Base-by-base conservation (phyloP, 78 protist genomes). In the Dictyostelium brefeldianum region DNA sequence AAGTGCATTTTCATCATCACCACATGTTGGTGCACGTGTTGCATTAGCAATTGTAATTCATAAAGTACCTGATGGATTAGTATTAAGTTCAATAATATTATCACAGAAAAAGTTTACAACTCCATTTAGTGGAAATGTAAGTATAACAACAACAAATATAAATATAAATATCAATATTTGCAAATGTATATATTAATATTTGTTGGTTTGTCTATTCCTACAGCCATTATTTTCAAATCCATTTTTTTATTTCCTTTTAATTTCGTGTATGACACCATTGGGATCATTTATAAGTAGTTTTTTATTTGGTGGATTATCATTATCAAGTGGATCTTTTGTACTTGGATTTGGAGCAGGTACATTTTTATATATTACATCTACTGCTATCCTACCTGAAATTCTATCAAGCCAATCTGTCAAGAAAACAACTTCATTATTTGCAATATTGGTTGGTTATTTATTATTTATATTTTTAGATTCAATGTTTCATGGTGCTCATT, bases 321-420 rank as follows among this genome's bases (percentile, higher is more conserved):
- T 70, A 47, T 78, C 83, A 5, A 77, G 69, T 29, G 78, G 79
- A 7, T 50, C 84, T 15, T 87, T 87, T 25, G 73, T 77, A 47
- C 47, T 87, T 9, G 93, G 93, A 3, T 87, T 87, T 77, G 93
- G 93, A 15, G 84, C 81, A 29, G 93, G 93, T 50, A 87, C 93
- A 77, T 87, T 87, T 51, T 12, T 87, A 14, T 87, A 77, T 87
- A 87, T 87, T n/a, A 87, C 93, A 29, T 75, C 93, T 9, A 48
- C 85, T 77, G 93, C 65, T 7, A 74, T 87, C 5, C 54, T 87
- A 48, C 93, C 93, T 7, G 93, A 87, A 62, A 77, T 87, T 12
- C 43, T 87, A 25, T 20, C 75, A 18, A 77, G 43, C 14, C 75
- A 67, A 67, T 47, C n/a, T 7, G 83, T 54, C 27, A 77, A 53